Base-by-base conservation (phyloP, 257 asterid species). In the Petunia axillaris region DNA sequence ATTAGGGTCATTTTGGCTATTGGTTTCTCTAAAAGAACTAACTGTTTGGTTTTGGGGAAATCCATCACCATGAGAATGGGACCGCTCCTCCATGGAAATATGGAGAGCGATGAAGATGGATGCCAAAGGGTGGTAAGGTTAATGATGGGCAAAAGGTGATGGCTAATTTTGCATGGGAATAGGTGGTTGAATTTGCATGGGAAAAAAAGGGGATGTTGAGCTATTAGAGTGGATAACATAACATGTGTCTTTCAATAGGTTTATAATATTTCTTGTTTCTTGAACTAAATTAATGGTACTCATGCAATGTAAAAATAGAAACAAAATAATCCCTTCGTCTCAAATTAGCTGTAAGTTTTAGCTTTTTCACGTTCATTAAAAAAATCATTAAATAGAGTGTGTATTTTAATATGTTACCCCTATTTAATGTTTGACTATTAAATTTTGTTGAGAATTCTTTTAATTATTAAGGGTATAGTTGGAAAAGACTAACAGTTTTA, bases 11-110 rank as follows among this genome's bases (percentile, higher is more conserved):
- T 4, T 8, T 6, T 64, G 44, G 8, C 3, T 36, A 25, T 25
- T 25, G 25, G 25, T 25, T 25, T 25, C 25, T 25, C 25, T 25
- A 25, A 25, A 25, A 25, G 25, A 25, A 25, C 25, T 25, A 25
- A 60, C 50, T 11, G 75, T 58, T 64, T 66, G 8, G 35, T 78
- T 41, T 46, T 59, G 76, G 52, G 54, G 82, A 39, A 60, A n/a
- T 38, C 44, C 37, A 4, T 62, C 1, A 4, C 7, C 15, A n/a
- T 37, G 58, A 62, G 76, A 55, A 48, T 76, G 50, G 75, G 73
- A 83, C 82, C 80, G 73, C 83, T 81, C 89, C 79, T 83, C 84
- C 89, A 86, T 86, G 82, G 82, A 54, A 74, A 39, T 55, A 63
- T 68, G 85, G 85, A 81, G 85, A 81, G 84, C 60, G 84, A 78